Percentiles rank a stretch among this genome's conserved stretches.
Evolutionary conservation across 1,139 yeast species (phyloP).

Genomic region (Suhomyces yuchorum): DNA sequence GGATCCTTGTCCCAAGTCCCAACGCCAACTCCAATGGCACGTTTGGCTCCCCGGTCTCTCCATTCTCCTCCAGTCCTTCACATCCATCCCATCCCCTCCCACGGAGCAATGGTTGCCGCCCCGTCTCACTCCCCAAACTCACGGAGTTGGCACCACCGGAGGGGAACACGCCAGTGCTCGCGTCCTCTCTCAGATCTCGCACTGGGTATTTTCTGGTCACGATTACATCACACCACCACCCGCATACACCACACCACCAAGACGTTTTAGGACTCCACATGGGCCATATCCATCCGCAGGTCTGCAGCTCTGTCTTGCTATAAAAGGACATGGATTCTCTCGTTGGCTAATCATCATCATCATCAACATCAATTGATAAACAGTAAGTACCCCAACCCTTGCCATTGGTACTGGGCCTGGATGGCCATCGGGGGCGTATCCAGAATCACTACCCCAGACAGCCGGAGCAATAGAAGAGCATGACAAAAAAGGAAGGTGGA

Average conservation of each 20-base stretch:
- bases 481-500: not conserved
- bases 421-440: too few relatives aligned
- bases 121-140: not conserved
- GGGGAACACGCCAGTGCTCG: not conserved
- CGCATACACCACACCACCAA: constrained; percentile 2
- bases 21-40: too few relatives aligned
- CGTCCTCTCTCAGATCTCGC: not conserved
- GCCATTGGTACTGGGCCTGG: too few relatives aligned
- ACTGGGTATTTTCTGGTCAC: not conserved
- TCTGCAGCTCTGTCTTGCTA: not conserved
- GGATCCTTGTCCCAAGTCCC: too few relatives aligned
- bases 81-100: not conserved
- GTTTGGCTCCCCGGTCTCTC: too few relatives aligned
- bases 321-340: not conserved
- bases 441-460: not conserved
- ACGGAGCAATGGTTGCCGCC: not conserved
- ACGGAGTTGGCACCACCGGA: not conserved
- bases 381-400: not conserved
- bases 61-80: too few relatives aligned
- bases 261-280: not conserved
- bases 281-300: not conserved
- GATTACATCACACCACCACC: not conserved
- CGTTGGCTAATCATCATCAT: not conserved
- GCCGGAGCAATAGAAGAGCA: not conserved
- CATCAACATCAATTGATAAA: not conserved